Conservation (phyloP, 495 filamentous ascomycete species). For the Hypoxylon trugodes region DNA sequence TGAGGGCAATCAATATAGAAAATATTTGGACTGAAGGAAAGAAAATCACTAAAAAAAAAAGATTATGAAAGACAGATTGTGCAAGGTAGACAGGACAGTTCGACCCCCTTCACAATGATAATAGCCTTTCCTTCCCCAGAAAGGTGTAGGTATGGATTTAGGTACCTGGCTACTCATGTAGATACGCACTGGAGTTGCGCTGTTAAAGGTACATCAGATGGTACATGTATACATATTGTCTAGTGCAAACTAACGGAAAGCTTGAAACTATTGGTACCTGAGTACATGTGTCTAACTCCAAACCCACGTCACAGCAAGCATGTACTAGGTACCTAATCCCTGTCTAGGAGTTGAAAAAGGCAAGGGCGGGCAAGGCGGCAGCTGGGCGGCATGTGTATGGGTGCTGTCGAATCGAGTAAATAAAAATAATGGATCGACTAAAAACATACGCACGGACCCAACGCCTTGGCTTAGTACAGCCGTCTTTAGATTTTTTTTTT, state of each 20-base stretch:
- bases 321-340: conserved; percentile 25
- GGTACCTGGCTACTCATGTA: too few relatives aligned
- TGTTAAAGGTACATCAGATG: too few relatives aligned
- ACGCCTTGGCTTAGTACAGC: not conserved
- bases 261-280: conserved; percentile 27
- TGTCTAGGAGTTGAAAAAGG: not conserved
- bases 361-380: conserved; percentile 26
- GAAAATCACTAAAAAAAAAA: too few relatives aligned
- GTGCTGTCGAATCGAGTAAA: conserved; percentile 14
- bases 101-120: not conserved
- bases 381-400: conserved; percentile 8
- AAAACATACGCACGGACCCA: conserved; percentile 23
- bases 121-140: conserved; percentile 9
- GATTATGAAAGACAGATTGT: not conserved
- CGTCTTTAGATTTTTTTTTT: conserved; percentile 5
- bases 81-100: conserved; percentile 16
- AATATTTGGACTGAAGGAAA: conserved; percentile 3
- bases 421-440: conserved; percentile 12
- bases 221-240: too few relatives aligned
- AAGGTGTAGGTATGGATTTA: conserved; percentile 1
- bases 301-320: conserved; percentile 14
- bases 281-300: conserved; percentile 1
- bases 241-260: conserved; percentile 17
- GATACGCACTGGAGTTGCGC: too few relatives aligned
- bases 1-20: conserved; percentile 3